Conservation (phyloP, 2,329 filamentous ascomycete genomes). For the Drechslerella coelobrocha region DNA sequence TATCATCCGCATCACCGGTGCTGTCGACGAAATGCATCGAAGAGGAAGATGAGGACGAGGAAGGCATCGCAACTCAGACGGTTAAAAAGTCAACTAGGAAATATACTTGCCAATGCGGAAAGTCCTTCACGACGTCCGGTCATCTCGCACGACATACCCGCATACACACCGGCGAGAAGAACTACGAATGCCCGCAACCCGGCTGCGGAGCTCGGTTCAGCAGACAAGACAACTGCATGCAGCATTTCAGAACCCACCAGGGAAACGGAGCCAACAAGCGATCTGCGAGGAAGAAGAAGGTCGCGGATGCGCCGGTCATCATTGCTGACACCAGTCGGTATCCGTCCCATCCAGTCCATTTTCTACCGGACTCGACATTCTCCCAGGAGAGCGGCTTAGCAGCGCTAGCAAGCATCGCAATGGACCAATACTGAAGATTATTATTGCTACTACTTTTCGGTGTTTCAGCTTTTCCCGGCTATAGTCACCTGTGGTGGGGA, state of each 20-base stretch:
- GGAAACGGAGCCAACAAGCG: slow-evolving; percentile 54
- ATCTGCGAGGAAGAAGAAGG: slow-evolving; percentile 54
- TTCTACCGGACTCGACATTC: slow-evolving; percentile 52
- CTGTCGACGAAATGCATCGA: slow-evolving; percentile 45
- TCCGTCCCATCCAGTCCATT: slow-evolving; percentile 51
- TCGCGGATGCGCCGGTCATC: slow-evolving; percentile 49
- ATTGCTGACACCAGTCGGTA: slow-evolving; percentile 45
- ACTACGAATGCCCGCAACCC: slow-evolving; percentile 54
- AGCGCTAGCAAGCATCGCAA: slow-evolving; percentile 54
- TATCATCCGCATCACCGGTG: slow-evolving; percentile 49
- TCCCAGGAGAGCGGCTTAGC: slow-evolving; percentile 53
- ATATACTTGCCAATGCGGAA: slow-evolving; percentile 72
- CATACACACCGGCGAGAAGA: slow-evolving; percentile 81
- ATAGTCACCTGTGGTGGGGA: neutral
- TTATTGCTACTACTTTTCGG: too few relatives aligned
- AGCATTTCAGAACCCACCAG: slow-evolving; percentile 55
- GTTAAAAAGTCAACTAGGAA: slow-evolving; percentile 44
- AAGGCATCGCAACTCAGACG: slow-evolving; percentile 15
- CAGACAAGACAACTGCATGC: slow-evolving; percentile 56
- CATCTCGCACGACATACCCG: slow-evolving; percentile 85
- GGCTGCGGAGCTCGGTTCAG: slow-evolving; percentile 55
- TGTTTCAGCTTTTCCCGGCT: neutral
- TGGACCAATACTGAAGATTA: slow-evolving; percentile 51
- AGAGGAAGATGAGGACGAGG: slow-evolving; percentile 43
- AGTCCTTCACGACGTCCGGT: slow-evolving; percentile 83